Evolutionary conservation across 2,329 filamentous ascomycete genomes (phyloP).

Genomic region (Nectriaceae sp.): DNA sequence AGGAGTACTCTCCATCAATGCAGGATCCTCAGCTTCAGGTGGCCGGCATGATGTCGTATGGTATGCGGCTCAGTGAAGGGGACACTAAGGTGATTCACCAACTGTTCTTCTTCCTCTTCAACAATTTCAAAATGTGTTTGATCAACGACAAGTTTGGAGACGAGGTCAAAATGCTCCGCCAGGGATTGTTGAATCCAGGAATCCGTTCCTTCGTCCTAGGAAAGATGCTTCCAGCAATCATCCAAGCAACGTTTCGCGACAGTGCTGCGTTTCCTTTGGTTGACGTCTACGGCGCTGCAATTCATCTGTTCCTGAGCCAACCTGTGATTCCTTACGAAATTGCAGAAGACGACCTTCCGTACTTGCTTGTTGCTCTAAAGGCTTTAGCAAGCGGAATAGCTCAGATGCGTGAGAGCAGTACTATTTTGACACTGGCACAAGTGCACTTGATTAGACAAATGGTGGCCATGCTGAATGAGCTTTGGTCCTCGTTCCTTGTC

Average conservation of each 20-base stretch:
- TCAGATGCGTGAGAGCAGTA: slow-evolving; percentile 18
- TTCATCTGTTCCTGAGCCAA: slow-evolving; percentile 38
- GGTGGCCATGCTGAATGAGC: slow-evolving; percentile 29
- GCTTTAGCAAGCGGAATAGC: slow-evolving; percentile 31
- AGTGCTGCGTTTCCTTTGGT: slow-evolving; percentile 49
- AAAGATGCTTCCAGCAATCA: slow-evolving; percentile 57
- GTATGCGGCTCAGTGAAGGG: slow-evolving; percentile 54
- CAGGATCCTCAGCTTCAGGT: slow-evolving; percentile 59
- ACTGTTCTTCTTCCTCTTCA: slow-evolving; percentile 59
- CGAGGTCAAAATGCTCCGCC: slow-evolving; percentile 47
- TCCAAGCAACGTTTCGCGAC: slow-evolving; percentile 39
- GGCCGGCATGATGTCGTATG: slow-evolving; percentile 57
- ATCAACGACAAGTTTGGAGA: slow-evolving; percentile 49
- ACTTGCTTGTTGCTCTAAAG: slow-evolving; percentile 36
- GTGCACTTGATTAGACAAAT: slow-evolving; percentile 33
- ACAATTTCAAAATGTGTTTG: slow-evolving; percentile 58
- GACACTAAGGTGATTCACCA: slow-evolving; percentile 49
- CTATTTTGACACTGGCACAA: slow-evolving; percentile 12
- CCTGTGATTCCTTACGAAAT: slow-evolving; percentile 41
- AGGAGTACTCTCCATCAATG: slow-evolving; percentile 55
- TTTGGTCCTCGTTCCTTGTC: slow-evolving; percentile 32
- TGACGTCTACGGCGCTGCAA: slow-evolving; percentile 50
- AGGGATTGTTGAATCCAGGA: slow-evolving; percentile 47
- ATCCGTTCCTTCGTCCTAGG: slow-evolving; percentile 51
- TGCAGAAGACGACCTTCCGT: slow-evolving; percentile 32